Evolutionary conservation across 1,284 basidiomycete species (phyloP).

Genomic region (Rhodotorula sp.): DNA sequence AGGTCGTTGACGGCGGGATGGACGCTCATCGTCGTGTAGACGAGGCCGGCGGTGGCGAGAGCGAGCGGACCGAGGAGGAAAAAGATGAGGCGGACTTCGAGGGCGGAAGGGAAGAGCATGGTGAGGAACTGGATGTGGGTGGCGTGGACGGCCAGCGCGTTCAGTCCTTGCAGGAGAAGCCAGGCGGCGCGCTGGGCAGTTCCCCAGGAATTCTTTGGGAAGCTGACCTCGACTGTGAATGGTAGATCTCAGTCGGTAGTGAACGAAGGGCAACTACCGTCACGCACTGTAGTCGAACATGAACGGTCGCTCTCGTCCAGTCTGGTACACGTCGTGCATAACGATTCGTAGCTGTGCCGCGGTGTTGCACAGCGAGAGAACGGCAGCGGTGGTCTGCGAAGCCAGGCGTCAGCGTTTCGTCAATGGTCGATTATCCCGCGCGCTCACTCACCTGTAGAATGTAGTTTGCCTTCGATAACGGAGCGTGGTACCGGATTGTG

Average conservation of each 20-base stretch:
- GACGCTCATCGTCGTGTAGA: constrained; percentile 69
- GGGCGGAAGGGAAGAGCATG: constrained; percentile 87
- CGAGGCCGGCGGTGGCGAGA: constrained; percentile 77
- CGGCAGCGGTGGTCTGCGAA: constrained; percentile 27
- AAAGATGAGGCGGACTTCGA: constrained; percentile 86
- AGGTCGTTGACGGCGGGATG: constrained; percentile 58
- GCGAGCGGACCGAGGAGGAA: constrained; percentile 84
- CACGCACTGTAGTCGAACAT: constrained; percentile 73
- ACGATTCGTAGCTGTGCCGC: constrained; percentile 57
- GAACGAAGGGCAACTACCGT: no score
- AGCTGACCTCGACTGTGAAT: constrained; percentile 64
- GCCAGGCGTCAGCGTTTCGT: background rate
- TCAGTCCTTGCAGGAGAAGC: constrained; percentile 82
- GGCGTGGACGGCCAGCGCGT: constrained; percentile 58
- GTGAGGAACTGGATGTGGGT: constrained; percentile 98
- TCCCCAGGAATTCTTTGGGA: constrained; percentile 71
- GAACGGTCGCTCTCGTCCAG: constrained; percentile 82
- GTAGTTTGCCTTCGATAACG: constrained; percentile 88
- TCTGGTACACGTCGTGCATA: constrained; percentile 54
- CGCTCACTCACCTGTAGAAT: constrained; percentile 68
- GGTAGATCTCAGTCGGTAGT: background rate
- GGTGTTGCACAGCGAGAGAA: constrained; percentile 41
- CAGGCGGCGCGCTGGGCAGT: constrained; percentile 70
- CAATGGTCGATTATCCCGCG: background rate
- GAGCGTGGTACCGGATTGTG: constrained; percentile 94